Evolutionary conservation across 306 rosid genomes (phyloP).

Genomic region (Sicyos edulis): DNA sequence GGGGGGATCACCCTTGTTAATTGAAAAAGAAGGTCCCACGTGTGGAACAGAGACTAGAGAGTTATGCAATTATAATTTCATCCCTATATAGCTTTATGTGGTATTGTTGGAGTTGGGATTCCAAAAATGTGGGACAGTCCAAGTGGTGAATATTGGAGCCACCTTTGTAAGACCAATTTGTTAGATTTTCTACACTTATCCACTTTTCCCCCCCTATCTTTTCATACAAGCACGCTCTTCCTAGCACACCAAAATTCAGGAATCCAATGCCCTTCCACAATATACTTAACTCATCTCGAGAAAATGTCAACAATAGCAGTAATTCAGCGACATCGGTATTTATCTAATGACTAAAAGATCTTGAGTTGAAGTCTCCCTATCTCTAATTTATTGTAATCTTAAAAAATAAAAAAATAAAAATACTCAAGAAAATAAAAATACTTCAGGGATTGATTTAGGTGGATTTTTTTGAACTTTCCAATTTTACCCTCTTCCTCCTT

Average conservation of each 20-base stretch:
- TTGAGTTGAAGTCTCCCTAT: too few relatives aligned
- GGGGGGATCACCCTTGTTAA: conserved; percentile 1
- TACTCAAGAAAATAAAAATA: too few relatives aligned
- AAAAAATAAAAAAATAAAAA: too few relatives aligned
- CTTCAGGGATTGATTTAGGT: too few relatives aligned
- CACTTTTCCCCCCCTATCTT: conserved; percentile 28
- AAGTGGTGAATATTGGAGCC: conserved; percentile 50
- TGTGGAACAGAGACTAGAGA: conserved; percentile 56
- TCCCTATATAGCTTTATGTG: conserved; percentile 17
- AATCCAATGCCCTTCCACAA: conserved; percentile 68
- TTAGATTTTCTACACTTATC: conserved; percentile 35
- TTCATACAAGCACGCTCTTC: conserved; percentile 55
- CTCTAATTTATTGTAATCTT: too few relatives aligned
- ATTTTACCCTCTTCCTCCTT: too few relatives aligned
- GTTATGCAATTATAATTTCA: conserved; percentile 9
- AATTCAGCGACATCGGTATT: too few relatives aligned
- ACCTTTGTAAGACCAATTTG: conserved; percentile 49
- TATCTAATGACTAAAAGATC: too few relatives aligned
- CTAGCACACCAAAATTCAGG: conserved; percentile 48
- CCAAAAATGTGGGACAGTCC: conserved; percentile 34
- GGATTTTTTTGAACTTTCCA: too few relatives aligned
- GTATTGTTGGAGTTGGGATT: conserved; percentile 47
- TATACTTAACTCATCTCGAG: too few relatives aligned
- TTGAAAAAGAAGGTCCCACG: conserved; percentile 56
- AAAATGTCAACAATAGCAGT: too few relatives aligned